Percentiles rank a stretch among this genome's conserved stretches.
These are phyloP conservation scores for Rickenella mellea DNA, from an alignment of 768 basidiomycete genomes.

Conservation along the genomic window DNA sequence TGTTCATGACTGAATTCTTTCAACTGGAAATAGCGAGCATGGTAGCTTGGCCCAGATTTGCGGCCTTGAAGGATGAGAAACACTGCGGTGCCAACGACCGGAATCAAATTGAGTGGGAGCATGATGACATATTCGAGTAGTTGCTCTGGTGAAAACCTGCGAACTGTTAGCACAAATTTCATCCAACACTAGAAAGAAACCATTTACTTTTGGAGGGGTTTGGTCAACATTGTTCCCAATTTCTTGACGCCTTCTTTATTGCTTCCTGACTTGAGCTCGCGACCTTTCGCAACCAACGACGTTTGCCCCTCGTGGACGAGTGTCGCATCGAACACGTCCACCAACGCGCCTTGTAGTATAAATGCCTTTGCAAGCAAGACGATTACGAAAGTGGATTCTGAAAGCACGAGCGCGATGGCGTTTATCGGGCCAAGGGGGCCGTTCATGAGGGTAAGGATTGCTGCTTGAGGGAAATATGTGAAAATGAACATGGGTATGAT, in stretches of 20 bases:
- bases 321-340: conserved; percentile 38
- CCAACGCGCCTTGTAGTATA: conserved; percentile 31
- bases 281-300: conserved; percentile 28
- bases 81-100: conserved; percentile 51
- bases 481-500: conserved; percentile 35
- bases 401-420: conserved; percentile 28
- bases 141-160: conserved; percentile 30
- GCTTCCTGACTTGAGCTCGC: conserved; percentile 20
- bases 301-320: conserved; percentile 32
- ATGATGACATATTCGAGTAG: conserved; percentile 52
- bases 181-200: not conserved
- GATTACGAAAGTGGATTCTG: conserved; percentile 31
- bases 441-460: conserved; percentile 49
- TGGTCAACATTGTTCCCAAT: conserved; percentile 38
- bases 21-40: conserved; percentile 61
- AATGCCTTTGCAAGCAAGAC: conserved; percentile 35
- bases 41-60: conserved; percentile 46
- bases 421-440: conserved; percentile 54
- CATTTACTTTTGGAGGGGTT: conserved; percentile 26
- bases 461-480: conserved; percentile 60
- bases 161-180: not conserved
- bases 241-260: conserved; percentile 27
- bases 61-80: conserved; percentile 49
- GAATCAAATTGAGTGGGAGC: conserved; percentile 60
- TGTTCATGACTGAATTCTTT: conserved; percentile 40